Base-by-base conservation (phyloP, 768 basidiomycete genomes). In the Collybiopsis confluens region DNA sequence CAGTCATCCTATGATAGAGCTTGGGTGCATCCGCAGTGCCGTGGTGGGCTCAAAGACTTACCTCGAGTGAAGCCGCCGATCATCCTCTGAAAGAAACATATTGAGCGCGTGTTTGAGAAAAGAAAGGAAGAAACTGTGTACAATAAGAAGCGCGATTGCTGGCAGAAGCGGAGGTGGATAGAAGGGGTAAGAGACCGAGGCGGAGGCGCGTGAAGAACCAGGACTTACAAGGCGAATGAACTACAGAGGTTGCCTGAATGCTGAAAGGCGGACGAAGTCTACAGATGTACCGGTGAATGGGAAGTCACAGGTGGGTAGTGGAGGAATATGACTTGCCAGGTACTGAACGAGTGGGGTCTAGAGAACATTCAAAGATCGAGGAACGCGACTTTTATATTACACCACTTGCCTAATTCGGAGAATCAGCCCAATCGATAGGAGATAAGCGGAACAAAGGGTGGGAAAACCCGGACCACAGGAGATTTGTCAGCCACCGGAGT, bases 111-210 rank as follows among this genome's bases (percentile, higher is more conserved):
- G n/a, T n/a, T n/a, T 18, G n/a, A 8, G 41, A 23, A 6, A 5
- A 42, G 41, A 23, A n/a, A 23, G 41, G 6, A 23, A 18, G 41
- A 42, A 23, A 42, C 6, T 42, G 13, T 6, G 5, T 13, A 33
- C 20, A 70, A 75, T 73, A 76, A 76, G 75, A 86, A 85, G 81
- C 85, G 83, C 82, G 85, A 85, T 85, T 46, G 81, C 79, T 82
- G 67, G 79, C 83, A 75, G 78, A 76, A 72, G 75, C 30, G 68
- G 71, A 74, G 71, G 70, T 70, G 75, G 73, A 20, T n/a, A 18
- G 28, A 26, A 18, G 33, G 2, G 27, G n/a, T 50, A 30, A 36
- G 45, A 23, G 2, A 13, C 44, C 18, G 5, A 9, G 20, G 21
- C 7, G 21, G 21, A 28, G n/a, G n/a, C n/a, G n/a, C n/a, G n/a